Evolutionary conservation across 805 yeast genomes (phyloP).

Genomic region (Saturnispora mendoncae): DNA sequence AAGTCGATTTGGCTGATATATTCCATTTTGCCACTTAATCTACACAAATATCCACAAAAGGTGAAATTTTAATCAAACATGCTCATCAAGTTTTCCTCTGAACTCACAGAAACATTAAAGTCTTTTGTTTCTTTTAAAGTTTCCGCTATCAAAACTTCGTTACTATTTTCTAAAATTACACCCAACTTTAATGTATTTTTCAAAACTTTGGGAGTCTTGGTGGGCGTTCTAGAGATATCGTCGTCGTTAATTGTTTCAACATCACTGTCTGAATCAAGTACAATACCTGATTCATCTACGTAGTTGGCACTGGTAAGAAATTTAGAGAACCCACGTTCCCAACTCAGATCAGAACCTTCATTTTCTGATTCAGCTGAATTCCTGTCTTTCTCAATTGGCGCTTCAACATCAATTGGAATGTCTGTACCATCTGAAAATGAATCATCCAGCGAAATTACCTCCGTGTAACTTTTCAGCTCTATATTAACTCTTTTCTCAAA

Average conservation of each 20-base stretch:
- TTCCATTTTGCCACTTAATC: slow-evolving; percentile 12
- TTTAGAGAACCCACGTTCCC: background rate
- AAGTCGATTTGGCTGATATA: slow-evolving; percentile 15
- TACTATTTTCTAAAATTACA: no score
- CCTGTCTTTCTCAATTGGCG: no score
- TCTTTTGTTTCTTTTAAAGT: background rate
- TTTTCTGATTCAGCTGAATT: background rate
- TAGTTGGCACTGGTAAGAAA: background rate
- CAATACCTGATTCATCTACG: background rate
- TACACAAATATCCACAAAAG: background rate
- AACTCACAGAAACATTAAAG: background rate
- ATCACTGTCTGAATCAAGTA: slow-evolving; percentile 3
- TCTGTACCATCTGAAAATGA: slow-evolving; percentile 5
- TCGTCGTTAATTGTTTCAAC: background rate
- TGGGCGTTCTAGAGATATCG: background rate
- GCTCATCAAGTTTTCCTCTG: slow-evolving; percentile 7
- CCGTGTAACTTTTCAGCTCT: background rate
- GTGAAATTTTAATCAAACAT: slow-evolving; percentile 4
- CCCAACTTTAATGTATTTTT: background rate
- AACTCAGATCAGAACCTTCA: background rate
- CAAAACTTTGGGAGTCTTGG: no score
- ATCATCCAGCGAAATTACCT: background rate
- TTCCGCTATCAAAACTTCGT: no score
- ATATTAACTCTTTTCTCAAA: background rate
- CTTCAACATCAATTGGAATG: background rate